Base-by-base conservation (phyloP, 2,329 filamentous ascomycete genomes). In the Madurella fahalii region DNA sequence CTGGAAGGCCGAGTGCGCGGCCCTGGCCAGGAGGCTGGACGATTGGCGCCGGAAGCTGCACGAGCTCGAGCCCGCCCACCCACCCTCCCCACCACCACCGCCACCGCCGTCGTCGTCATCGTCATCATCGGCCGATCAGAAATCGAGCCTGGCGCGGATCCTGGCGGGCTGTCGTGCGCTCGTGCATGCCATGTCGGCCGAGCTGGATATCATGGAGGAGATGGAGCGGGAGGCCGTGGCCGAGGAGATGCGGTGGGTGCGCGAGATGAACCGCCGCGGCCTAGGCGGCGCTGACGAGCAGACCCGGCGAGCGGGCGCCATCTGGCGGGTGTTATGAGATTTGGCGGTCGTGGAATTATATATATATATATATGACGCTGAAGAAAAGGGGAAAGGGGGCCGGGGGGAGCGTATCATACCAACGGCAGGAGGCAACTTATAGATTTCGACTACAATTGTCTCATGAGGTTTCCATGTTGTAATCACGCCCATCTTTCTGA, bases 161-260 rank as follows among this genome's bases (percentile, higher is more conserved):
- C 65, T 86, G 40, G 68, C 66, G 7, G 75, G 72, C 2, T 81
- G 77, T 52, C 67, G 72, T 18, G 64, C 63, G 15, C 67, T 87
- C 43, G 74, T 86, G 12, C 65, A 71, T 46, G 80, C 77, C 37
- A 87, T 87, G 83, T 67, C 84, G 43, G 72, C 71, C n/a, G 85
- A 87, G 71, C 69, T 88, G 58, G 68, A 68, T n/a, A 57, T 78
- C 56, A 87, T 88, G 84, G 75, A 75, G 52, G 74, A 77, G 62
- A 79, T 88, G 53, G 82, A 86, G 69, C 71, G 70, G 45, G 81
- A 83, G 61, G 78, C 81, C 4, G 68, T 82, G 50, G 70, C 68
- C 45, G 73, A 76, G 43, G 85, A 88, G 68, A 75, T 76, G 53
- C 73, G 72, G 41, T 86, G 84, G 81, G 79, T 87, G 42, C 74